Base-by-base conservation (phyloP, 139 green algal species). In the Microglena sp. region DNA sequence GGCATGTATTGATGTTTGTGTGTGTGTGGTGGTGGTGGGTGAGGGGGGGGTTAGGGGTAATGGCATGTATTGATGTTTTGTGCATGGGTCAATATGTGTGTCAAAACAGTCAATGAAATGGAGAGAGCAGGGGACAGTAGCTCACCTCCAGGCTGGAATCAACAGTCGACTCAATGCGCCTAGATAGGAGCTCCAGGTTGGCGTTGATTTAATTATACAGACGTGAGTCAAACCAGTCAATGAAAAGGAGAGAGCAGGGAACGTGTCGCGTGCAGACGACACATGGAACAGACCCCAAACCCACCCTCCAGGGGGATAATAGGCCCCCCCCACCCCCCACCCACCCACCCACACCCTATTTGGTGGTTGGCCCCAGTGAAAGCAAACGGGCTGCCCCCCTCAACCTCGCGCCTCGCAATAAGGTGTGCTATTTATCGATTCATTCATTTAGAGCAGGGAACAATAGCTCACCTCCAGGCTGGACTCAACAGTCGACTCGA, bases 401-500 rank as follows among this genome's bases (percentile, higher is more conserved):
- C 28, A 11, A 34, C 21, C 15, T 3, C 50, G 22, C 50, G 22
- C 21, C 15, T n/a, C 50, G 11, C 18, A 59, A 27, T 31, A 11
- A 24, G 11, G 11, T 59, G 40, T 50, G 18, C 40, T 24, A 18
- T 24, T 11, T 18, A 24, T 50, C 40, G 40, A 50, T 18, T 50
- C 40, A 50, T 11, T 50, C 40, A 11, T 53, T 22, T 35, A 53
- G 7, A 33, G 8, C 57, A 46, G 2, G 33, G 40, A 3, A 5
- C 29, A 3, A 5, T 15, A 2, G 11, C 57, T 40, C 46, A 79
- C 40, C 30, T 70, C 43, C 60, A 84, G 66, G 24, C 40, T 33
- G 44, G 77, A 61, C 4, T 34, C 60, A 4, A 88, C 79, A 4
- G 60, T 73, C 0, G 55, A 66, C 77, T 90, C 82, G 24, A 89